Percentiles rank a stretch among this genome's conserved stretches.
These are phyloP conservation scores for Penicillium sp. DNA, from an alignment of 2,329 filamentous ascomycete species.

Conservation along the genomic window DNA sequence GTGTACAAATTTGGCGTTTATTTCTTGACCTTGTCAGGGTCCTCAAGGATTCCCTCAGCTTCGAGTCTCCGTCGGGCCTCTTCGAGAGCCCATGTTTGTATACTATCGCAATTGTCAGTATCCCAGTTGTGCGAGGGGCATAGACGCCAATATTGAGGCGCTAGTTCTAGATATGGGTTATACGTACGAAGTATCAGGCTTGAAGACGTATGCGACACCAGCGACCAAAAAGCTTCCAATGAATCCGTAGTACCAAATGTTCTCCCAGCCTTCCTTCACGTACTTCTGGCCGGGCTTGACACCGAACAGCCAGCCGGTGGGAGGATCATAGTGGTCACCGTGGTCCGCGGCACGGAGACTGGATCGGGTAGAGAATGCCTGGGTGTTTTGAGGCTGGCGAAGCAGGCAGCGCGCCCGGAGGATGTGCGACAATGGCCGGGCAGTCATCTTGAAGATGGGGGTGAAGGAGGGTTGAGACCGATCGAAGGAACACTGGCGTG, in stretches of 20 bases:
- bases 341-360: constrained; percentile 50
- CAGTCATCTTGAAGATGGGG: constrained; percentile 38
- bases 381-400: constrained; percentile 35
- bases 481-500: constrained; percentile 8
- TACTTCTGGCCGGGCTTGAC: constrained; percentile 94
- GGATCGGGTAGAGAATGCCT: constrained; percentile 44
- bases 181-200: constrained; percentile 97
- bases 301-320: constrained; percentile 87
- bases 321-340: constrained; percentile 82
- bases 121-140: background rate
- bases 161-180: background rate
- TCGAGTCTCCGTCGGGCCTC: constrained; percentile 94
- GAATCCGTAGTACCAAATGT: constrained; percentile 78
- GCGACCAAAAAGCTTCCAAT: constrained; percentile 72
- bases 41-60: constrained; percentile 87
- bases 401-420: constrained; percentile 42
- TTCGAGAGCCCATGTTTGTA: constrained; percentile 98
- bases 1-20: constrained; percentile 35
- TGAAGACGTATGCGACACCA: constrained; percentile 83
- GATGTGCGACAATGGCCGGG: constrained; percentile 38
- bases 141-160: background rate
- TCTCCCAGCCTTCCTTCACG: constrained; percentile 96
- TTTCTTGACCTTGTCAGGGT: constrained; percentile 62
- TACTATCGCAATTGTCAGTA: constrained; percentile 56
- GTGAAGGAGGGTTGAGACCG: constrained; percentile 12